Evolutionary conservation across 1,284 basidiomycete genomes (phyloP), one percentile per base, ranked within the genome.

Genomic region (Limonomyces culmigenus): DNA sequence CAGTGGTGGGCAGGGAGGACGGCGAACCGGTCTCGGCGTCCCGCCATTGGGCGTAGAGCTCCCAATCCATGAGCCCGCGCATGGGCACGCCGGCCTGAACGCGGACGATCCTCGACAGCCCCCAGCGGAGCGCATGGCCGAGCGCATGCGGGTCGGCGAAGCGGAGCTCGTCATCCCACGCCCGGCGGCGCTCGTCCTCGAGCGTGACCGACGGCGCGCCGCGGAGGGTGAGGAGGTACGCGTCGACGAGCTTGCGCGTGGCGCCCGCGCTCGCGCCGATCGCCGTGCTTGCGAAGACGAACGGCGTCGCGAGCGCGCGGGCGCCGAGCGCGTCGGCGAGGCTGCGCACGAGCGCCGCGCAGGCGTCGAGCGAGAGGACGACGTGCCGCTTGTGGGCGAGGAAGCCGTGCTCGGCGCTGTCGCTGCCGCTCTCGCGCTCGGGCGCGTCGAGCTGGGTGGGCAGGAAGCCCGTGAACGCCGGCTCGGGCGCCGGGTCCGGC

Each of bases 41-140:
- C 38, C 79, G 63, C 67, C 85, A 91, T 32, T 74, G 65, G 32
- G 71, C 55, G 54, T 91, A 92, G 33, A 65, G 63, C 6, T 86
- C 80, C 73, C 80, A 86, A 43, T 76, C 68, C 32, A 89, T 51
- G 21, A 88, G 54, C 15, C 79, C 86, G 38, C 74, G 73, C 39
- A 74, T 66, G 44, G 74, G 77, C 39, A 67, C 67, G 12, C 69
- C 75, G 29, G 63, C 65, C n/a, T 70, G 63, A 8, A 75, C 61
- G 44, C 78, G 50, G 38, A 81, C 67, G 36, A 84, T 69, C 30
- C 84, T 59, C 11, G 74, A 74, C 6, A 92, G 63, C 30, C 78
- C 81, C 87, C 87, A 92, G 6, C 87, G 70, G 16, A 89, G 60
- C 44, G 75, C 71, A 79, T 87, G 87, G 2, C 78, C 85, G 4